Base-by-base conservation (phyloP, 2,329 filamentous ascomycete genomes). In the Cladobotryum protrusum region DNA sequence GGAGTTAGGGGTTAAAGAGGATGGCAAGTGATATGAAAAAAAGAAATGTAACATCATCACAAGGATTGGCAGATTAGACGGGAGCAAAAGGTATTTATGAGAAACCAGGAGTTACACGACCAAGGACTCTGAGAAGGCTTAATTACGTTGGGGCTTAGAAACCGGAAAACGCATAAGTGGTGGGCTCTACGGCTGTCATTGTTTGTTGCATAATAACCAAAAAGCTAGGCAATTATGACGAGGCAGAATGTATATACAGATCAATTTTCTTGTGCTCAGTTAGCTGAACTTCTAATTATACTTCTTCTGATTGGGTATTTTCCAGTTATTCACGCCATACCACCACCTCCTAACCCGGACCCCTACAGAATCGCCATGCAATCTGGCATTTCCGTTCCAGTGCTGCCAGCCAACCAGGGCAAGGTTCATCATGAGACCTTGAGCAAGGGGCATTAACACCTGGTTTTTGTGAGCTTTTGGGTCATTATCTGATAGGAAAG, bases 321-420 rank as follows among this genome's bases (percentile, higher is more conserved):
- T 76, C 93, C 93, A 97, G 62, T 95, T 89, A 64, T 97, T 97
- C 15, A 95, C 87, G 18, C 79, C 81, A 73, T 89, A 96, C 92
- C 93, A 99, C 93, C 92, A 97, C 57, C 90, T 77, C 59, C 93
- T 78, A 44, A 93, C 72, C 57, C 80, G 81, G 6, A 87, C 89
- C 18, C 93, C 93, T 14, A 87, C 72, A 20, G 82, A 84, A 59
- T 81, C 82, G 8, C 93, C 93, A 55, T 82, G 83, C 57, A 96
- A 77, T 62, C 84, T 83, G 13, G 88, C 85, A 52, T 79, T 86
- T 53, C 80, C 78, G 68, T 97, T 96, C 87, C 87, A 96, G 65
- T 87, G 79, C 62, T 89, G 83, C 92, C 92, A 97, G 49, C 92
- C 93, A 57, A 82, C 82, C 48, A 96, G 78, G 13, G 85, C 78